A percentile compares a stretch with the other conserved stretches of the same genome.
phyloP scores from a whole-genome alignment of 2,329 filamentous ascomycete genomes.

The Fusarium anguioides region DNA sequence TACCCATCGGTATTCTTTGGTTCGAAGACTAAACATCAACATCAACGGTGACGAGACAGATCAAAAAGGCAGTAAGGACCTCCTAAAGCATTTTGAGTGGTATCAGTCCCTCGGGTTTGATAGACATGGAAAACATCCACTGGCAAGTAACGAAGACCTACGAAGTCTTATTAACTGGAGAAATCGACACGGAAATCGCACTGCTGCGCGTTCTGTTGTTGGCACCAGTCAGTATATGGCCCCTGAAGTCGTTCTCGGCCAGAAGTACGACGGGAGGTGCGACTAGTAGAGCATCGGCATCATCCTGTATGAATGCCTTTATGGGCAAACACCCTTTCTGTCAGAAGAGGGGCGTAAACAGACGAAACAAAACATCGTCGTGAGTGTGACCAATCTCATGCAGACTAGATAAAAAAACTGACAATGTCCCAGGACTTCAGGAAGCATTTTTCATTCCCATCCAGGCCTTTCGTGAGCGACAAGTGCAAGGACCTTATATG shows the following conservation, averaged over 20 bases:
- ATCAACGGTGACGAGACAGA: constrained; percentile 81
- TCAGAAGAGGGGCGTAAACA: constrained; percentile 80
- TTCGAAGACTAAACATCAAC: constrained; percentile 79
- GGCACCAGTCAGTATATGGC: constrained; percentile 99
- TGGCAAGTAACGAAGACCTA: constrained; percentile 46
- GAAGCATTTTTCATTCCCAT: constrained; percentile 76
- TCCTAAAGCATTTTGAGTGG: constrained; percentile 50
- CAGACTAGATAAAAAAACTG: neutral
- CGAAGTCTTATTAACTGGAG: constrained; percentile 73
- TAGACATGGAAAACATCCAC: constrained; percentile 49
- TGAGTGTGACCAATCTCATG: constrained; percentile 53
- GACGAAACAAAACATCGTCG: constrained; percentile 88
- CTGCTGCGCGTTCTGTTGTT: constrained; percentile 84
- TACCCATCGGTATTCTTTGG: constrained; percentile 80
- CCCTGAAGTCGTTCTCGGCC: constrained; percentile 86
- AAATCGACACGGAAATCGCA: constrained; percentile 74
- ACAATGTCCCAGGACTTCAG: constrained; percentile 70
- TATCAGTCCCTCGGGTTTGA: constrained; percentile 48
- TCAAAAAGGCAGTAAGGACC: constrained; percentile 60
- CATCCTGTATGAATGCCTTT: constrained; percentile 94
- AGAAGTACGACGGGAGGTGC: constrained; percentile 89
- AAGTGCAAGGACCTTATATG: constrained; percentile 82
- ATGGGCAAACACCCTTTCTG: constrained; percentile 90
- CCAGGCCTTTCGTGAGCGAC: constrained; percentile 71
- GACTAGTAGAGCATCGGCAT: constrained; percentile 98